phyloP scores from a whole-genome alignment of 345 rosid genomes.

The Pugionium dolabratum region DNA sequence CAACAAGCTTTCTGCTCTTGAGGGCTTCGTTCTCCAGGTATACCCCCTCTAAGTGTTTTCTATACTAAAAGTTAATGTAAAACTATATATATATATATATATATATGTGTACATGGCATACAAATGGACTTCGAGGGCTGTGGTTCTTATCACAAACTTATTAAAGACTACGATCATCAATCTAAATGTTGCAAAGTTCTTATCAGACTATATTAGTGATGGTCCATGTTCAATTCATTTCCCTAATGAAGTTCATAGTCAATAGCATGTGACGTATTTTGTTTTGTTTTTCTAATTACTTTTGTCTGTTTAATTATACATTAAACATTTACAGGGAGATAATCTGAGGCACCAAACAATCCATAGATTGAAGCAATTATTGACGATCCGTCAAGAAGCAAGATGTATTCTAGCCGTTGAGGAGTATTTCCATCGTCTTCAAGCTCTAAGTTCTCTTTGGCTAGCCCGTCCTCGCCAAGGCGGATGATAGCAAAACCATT shows the following conservation, averaged over 20 bases:
- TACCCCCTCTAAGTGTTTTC: neutral
- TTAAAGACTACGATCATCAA: constrained; percentile 25
- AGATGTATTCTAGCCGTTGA: constrained; percentile 75
- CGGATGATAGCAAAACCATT: constrained; percentile 34
- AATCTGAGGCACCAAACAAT: constrained; percentile 86
- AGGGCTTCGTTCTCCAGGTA: constrained; percentile 96
- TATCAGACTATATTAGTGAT: neutral
- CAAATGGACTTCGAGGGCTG: constrained; percentile 27
- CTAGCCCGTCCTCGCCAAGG: constrained; percentile 85
- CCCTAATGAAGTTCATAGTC: neutral
- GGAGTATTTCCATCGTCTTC: constrained; percentile 92
- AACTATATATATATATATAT: constrained; percentile 16
- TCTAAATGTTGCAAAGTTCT: no score
- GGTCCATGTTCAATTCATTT: neutral
- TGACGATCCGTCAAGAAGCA: constrained; percentile 88
- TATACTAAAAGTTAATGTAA: no score
- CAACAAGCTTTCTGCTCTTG: constrained; percentile 87
- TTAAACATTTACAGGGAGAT: constrained; percentile 71
- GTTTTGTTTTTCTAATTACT: neutral
- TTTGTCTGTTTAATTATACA: constrained; percentile 1
- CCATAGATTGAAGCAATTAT: constrained; percentile 67
- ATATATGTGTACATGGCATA: constrained; percentile 6
- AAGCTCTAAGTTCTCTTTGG: constrained; percentile 96
- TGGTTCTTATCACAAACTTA: constrained; percentile 33
- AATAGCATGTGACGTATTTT: neutral